Conservation (phyloP, 1,284 basidiomycete genomes). For the Mycena sp. region DNA sequence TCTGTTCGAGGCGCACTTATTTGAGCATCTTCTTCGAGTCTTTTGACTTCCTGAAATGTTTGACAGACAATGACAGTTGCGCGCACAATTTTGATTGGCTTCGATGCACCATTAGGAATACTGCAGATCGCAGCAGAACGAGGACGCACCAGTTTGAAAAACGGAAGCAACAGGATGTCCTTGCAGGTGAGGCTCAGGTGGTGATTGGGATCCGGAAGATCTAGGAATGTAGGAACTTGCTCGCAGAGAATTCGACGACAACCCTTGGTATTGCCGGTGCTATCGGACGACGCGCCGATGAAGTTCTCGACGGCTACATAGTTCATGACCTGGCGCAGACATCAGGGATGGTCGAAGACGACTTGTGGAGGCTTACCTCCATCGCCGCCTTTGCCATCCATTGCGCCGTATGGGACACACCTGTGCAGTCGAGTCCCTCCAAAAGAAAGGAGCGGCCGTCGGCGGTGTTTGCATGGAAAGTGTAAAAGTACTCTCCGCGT, state of each 20-base stretch:
- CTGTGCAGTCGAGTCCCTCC: neutral
- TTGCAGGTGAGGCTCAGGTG: conserved; percentile 40
- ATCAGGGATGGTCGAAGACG: neutral
- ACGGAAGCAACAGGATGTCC: conserved; percentile 40
- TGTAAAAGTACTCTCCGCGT: conserved; percentile 33
- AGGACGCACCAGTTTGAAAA: conserved; percentile 34
- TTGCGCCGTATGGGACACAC: conserved; percentile 13
- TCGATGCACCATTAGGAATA: too few relatives aligned
- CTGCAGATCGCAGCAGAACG: neutral
- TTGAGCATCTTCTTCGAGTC: conserved; percentile 33
- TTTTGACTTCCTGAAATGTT: conserved; percentile 40
- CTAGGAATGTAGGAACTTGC: conserved; percentile 37
- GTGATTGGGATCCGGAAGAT: conserved; percentile 44
- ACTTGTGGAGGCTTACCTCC: conserved; percentile 32
- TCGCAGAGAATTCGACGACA: conserved; percentile 31
- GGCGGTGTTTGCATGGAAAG: conserved; percentile 36
- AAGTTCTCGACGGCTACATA: conserved; percentile 37
- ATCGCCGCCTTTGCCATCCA: conserved; percentile 33
- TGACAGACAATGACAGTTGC: conserved; percentile 32
- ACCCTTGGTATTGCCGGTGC: conserved; percentile 45
- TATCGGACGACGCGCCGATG: conserved; percentile 39
- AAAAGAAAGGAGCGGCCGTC: conserved; percentile 18
- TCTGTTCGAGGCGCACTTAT: conserved; percentile 6
- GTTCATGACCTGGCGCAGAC: conserved; percentile 23
- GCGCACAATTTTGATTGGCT: conserved; percentile 33